phyloP scores from a whole-genome alignment of 73 alveolate species.

The Durusdinium trenchii region DNA sequence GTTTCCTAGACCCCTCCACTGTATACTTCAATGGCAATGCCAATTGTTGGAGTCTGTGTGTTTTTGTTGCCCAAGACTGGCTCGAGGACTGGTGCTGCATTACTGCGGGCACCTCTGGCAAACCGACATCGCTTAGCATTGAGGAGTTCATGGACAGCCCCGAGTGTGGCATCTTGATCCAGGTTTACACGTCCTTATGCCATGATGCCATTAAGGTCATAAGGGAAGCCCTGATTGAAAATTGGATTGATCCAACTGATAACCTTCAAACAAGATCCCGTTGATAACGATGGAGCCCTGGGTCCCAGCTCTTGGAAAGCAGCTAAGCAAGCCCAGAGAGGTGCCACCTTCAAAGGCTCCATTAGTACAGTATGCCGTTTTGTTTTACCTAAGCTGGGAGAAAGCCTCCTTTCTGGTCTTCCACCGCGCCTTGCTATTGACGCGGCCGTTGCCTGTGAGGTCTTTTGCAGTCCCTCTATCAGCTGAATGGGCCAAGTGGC shows the following conservation, averaged over 20 bases:
- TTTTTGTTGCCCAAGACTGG: background rate
- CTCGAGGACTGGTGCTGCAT: slow-evolving; percentile 54
- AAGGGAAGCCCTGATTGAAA: no score
- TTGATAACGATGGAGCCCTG: no score
- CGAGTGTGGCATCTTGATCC: slow-evolving; percentile 44
- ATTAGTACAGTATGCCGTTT: background rate
- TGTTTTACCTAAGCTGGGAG: background rate
- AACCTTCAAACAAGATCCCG: no score
- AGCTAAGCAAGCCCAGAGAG: no score
- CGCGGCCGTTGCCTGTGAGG: background rate
- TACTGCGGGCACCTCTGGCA: background rate
- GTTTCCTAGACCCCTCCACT: background rate
- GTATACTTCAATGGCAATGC: no score
- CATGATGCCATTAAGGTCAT: no score
- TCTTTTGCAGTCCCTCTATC: background rate
- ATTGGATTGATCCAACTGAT: no score
- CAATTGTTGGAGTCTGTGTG: background rate
- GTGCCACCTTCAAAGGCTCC: no score
- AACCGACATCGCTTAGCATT: slow-evolving; percentile 14
- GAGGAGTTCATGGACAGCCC: slow-evolving; percentile 7
- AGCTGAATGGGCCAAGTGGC: background rate
- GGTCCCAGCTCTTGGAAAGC: no score
- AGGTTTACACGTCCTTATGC: no score
- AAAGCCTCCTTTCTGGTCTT: background rate
- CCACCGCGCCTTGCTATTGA: background rate